phyloP scores from a whole-genome alignment of 1,139 yeast species.

The Kodamaea fungicola region DNA sequence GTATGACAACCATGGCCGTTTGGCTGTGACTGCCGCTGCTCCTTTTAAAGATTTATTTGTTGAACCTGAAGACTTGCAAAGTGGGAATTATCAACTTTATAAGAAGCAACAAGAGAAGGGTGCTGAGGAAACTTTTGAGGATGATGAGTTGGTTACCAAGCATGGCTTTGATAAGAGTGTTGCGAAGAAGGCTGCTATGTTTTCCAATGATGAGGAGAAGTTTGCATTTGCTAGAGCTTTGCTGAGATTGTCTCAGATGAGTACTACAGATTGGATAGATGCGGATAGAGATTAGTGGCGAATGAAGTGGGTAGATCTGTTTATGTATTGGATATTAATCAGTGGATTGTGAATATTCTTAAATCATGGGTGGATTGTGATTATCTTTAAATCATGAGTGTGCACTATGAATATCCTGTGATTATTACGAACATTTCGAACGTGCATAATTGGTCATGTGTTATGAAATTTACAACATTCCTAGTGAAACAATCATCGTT shows the following conservation, averaged over 20 bases:
- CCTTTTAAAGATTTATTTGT: slow-evolving; percentile 82
- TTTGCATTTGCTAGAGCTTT: slow-evolving; percentile 96
- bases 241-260: slow-evolving; percentile 88
- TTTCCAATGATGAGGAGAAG: slow-evolving; percentile 85
- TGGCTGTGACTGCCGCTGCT: slow-evolving; percentile 87
- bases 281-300: neutral
- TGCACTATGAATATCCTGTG: too few species aligned
- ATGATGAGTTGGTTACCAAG: slow-evolving; percentile 61
- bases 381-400: too few species aligned
- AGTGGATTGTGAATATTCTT: too few species aligned
- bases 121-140: slow-evolving; percentile 42
- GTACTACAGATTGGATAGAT: slow-evolving; percentile 88
- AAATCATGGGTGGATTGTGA: too few species aligned
- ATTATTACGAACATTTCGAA: too few species aligned
- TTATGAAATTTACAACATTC: too few species aligned
- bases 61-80: slow-evolving; percentile 66
- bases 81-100: slow-evolving; percentile 52
- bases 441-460: too few species aligned
- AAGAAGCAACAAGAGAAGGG: slow-evolving; percentile 32
- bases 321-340: too few species aligned
- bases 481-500: too few species aligned
- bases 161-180: slow-evolving; percentile 74
- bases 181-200: slow-evolving; percentile 77
- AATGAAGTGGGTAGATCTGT: neutral
- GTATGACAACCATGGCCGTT: slow-evolving; percentile 80